These are phyloP conservation scores for Microcera coccophila DNA, from an alignment of 2,329 filamentous ascomycete species.

Conservation along the genomic window DNA sequence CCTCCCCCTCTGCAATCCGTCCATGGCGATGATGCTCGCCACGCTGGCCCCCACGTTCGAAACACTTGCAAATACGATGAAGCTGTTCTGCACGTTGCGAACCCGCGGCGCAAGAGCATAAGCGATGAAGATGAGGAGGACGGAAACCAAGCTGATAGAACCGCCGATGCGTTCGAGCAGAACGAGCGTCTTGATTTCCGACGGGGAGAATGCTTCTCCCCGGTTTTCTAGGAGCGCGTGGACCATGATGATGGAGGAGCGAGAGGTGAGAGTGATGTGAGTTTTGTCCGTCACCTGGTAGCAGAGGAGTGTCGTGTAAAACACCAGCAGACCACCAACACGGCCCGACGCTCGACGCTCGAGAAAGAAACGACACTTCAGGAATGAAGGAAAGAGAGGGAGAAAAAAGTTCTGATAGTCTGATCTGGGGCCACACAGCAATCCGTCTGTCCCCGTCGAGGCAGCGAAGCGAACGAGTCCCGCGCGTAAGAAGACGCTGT, in stretches of 20 bases:
- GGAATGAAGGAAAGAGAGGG: neutral
- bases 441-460: neutral
- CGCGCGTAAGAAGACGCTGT: neutral
- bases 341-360: too few relatives aligned
- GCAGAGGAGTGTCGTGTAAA: too few relatives aligned
- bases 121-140: constrained; percentile 50
- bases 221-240: too few relatives aligned
- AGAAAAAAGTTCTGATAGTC: neutral
- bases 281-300: too few relatives aligned
- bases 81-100: constrained; percentile 58
- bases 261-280: too few relatives aligned
- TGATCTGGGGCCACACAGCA: too few relatives aligned
- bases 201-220: constrained; percentile 30
- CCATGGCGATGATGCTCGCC: constrained; percentile 68
- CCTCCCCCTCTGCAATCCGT: constrained; percentile 54
- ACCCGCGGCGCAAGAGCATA: constrained; percentile 49
- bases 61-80: constrained; percentile 58
- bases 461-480: neutral
- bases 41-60: constrained; percentile 57
- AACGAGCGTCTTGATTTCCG: constrained; percentile 42
- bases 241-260: too few relatives aligned
- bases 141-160: constrained; percentile 48
- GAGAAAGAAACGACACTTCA: too few relatives aligned
- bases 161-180: constrained; percentile 52
- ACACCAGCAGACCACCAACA: too few relatives aligned